Base-by-base conservation (phyloP, 2,329 filamentous ascomycete species). In the Arthrobotrys musiformis region DNA sequence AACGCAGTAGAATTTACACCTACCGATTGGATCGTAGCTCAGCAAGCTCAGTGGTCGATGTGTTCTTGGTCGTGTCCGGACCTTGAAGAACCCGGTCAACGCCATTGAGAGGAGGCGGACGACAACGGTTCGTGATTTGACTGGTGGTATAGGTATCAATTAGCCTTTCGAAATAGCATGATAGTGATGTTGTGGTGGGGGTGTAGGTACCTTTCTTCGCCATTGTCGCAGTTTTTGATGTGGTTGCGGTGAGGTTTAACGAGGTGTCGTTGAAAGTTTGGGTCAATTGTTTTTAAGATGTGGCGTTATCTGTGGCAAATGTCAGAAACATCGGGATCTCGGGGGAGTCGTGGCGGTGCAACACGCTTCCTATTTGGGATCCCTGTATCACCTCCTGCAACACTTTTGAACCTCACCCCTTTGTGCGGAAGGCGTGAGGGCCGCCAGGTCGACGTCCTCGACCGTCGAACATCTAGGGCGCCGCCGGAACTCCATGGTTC, bases 81-180 rank as follows among this genome's bases (percentile, higher is more conserved):
- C 96, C 85, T 94, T 94, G 88, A 94, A 99, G 88, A 93, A 99
- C 82, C 95, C 95, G 26, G 95, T 99, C 91, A 97, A 91, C 83
- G 95, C 95, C 95, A 99, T 99, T 79, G 93, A 97, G 84, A 99
- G 87, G 80, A 99, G 91, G 83, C 95, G 94, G 84, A 97, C 94
- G 83, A 92, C 89, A 83, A 99, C 91, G 80, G 94, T 91, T 84
- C 96, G 93, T 83, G 94, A 92, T 87, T 98, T 98, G 78, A 87
- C 93, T 96, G 83, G 33, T 63, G 17, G 1, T 9, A 30, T 24
- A 26, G 4, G 7, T 13, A 48, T 19, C 33, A n/a, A 26, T 69
- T 64, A 78, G 74, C 13, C 15, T 42, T 37, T 2, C 6, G 17
- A 19, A n/a, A n/a, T 26, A 46, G 7, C 17, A 24, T 11, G 24